Conservation (phyloP, 2,329 filamentous ascomycete genomes). For the Aspergillus sp. region DNA sequence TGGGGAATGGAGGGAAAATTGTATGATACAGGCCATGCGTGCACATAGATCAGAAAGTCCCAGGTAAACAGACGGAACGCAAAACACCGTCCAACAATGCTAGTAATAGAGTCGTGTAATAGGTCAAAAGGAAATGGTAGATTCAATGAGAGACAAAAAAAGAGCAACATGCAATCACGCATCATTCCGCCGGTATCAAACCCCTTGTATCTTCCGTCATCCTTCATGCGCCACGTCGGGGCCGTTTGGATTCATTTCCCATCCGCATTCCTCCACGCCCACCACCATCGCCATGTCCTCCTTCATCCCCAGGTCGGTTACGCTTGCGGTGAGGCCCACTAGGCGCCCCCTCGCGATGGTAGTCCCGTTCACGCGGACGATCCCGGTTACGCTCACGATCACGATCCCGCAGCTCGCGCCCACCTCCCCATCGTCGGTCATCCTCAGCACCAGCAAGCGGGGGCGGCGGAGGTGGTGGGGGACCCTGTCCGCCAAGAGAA, state of each 20-base stretch:
- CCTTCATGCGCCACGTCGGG: slow-evolving; percentile 41
- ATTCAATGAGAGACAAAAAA: slow-evolving; percentile 15
- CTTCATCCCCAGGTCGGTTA: slow-evolving; percentile 38
- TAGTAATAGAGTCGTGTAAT: slow-evolving; percentile 13
- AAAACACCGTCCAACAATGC: slow-evolving; percentile 26
- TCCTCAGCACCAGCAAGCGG: slow-evolving; percentile 30
- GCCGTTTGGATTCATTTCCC: slow-evolving; percentile 44
- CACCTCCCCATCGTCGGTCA: slow-evolving; percentile 37
- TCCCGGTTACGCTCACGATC: slow-evolving; percentile 40
- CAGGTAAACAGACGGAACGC: slow-evolving; percentile 15
- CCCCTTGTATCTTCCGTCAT: background rate
- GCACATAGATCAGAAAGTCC: background rate
- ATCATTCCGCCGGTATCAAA: background rate
- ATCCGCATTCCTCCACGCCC: slow-evolving; percentile 41
- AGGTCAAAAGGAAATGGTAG: slow-evolving; percentile 13
- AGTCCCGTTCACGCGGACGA: slow-evolving; percentile 36
- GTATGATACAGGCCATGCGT: slow-evolving; percentile 1
- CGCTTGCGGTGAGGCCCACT: slow-evolving; percentile 39
- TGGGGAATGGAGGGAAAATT: background rate
- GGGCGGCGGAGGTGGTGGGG: slow-evolving; percentile 33
- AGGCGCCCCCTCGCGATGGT: slow-evolving; percentile 31
- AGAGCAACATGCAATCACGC: slow-evolving; percentile 2
- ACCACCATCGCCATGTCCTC: slow-evolving; percentile 28
- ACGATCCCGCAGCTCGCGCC: slow-evolving; percentile 39
- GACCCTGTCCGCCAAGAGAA: slow-evolving; percentile 32